Percentiles rank a stretch among this genome's conserved stretches.
Evolutionary conservation across 176 grass and related monocot species (phyloP).

Genomic region (Musa schizocarpa): DNA sequence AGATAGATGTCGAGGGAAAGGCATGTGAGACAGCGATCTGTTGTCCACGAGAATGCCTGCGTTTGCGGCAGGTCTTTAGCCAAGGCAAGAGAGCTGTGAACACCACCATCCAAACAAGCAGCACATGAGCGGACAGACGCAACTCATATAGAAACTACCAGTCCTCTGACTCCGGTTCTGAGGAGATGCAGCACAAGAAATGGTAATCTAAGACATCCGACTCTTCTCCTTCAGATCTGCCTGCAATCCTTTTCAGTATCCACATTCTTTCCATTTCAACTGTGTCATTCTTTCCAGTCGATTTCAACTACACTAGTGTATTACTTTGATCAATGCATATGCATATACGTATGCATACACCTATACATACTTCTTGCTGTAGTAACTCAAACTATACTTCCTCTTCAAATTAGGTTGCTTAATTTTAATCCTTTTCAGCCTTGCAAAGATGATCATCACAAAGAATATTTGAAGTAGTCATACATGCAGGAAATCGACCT

Average conservation of each 20-base stretch:
- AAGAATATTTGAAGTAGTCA: too few species aligned
- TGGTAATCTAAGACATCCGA: not conserved
- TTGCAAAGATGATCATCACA: not conserved
- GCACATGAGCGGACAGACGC: not conserved
- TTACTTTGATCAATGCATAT: too few species aligned
- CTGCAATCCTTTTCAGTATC: too few species aligned
- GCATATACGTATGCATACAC: too few species aligned
- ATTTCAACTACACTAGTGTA: too few species aligned
- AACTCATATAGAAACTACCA: conserved; percentile 9
- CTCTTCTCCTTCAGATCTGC: too few species aligned
- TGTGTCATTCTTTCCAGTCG: too few species aligned
- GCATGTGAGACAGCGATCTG: not conserved
- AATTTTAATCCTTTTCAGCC: not conserved
- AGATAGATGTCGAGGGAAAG: not conserved
- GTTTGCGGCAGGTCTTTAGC: conserved; percentile 28
- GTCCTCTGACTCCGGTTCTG: not conserved
- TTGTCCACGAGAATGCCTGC: conserved; percentile 18
- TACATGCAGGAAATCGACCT: too few species aligned
- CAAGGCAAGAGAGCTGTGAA: not conserved
- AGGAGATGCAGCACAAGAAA: not conserved
- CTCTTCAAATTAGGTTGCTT: not conserved
- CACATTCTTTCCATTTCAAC: too few species aligned
- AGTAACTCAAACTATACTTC: too few species aligned
- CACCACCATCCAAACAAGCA: not conserved
- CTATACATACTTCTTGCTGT: not conserved